These are phyloP conservation scores for Cercospora brassicicola DNA, from an alignment of 2,329 filamentous ascomycete genomes.

Conservation along the genomic window DNA sequence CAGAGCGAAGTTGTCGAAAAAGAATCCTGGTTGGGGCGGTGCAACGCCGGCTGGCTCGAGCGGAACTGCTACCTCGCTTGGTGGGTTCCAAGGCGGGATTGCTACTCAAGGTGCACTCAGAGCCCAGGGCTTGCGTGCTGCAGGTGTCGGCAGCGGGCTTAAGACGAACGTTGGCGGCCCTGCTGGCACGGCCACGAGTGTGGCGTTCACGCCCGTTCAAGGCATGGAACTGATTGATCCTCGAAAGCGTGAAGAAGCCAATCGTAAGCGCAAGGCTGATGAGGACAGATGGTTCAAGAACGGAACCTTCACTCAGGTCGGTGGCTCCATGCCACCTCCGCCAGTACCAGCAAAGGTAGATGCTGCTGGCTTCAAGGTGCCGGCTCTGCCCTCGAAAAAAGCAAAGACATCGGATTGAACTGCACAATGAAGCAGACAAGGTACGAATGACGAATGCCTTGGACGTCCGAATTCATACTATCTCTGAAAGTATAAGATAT, in stretches of 20 bases:
- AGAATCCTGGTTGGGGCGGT: conserved; percentile 92
- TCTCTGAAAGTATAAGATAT: neutral
- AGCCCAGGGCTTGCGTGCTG: conserved; percentile 74
- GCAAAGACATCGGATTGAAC: conserved; percentile 35
- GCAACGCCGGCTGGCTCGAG: conserved; percentile 57
- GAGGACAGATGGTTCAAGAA: conserved; percentile 96
- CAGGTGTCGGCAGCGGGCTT: conserved; percentile 66
- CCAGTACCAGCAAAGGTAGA: conserved; percentile 51
- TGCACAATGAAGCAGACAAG: neutral
- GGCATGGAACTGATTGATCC: conserved; percentile 94
- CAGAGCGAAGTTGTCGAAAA: conserved; percentile 86
- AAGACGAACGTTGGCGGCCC: conserved; percentile 42
- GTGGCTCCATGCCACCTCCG: conserved; percentile 36
- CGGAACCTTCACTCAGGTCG: conserved; percentile 91
- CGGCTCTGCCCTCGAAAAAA: conserved; percentile 74
- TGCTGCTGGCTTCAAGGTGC: conserved; percentile 77
- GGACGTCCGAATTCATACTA: neutral
- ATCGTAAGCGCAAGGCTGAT: conserved; percentile 86
- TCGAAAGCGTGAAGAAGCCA: conserved; percentile 83
- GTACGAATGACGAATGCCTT: neutral
- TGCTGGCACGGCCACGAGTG: conserved; percentile 65
- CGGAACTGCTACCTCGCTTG: conserved; percentile 76
- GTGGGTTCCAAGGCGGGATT: conserved; percentile 68
- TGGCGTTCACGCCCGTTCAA: conserved; percentile 93
- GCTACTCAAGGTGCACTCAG: conserved; percentile 69